Percentiles rank a stretch among this genome's conserved stretches.
phyloP scores from a whole-genome alignment of 139 green algal species.

The Chlorella sp. region DNA sequence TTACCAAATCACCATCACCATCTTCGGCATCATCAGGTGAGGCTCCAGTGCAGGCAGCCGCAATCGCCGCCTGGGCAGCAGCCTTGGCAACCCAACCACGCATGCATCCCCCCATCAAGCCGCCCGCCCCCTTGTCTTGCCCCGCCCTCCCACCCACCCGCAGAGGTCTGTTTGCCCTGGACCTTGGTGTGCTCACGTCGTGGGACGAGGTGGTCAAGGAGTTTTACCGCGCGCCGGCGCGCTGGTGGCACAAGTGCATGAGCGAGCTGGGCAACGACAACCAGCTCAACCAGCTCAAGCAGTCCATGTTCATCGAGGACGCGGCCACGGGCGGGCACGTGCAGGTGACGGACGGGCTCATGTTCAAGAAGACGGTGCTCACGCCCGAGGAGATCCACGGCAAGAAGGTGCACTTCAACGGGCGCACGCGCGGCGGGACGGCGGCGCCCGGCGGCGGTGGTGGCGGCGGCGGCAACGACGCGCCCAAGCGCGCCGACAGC shows the following conservation, averaged over 20 bases:
- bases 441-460: no score
- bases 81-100: no score
- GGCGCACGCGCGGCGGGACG: no score
- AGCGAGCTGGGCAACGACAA: constrained; percentile 32
- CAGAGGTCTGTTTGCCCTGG: constrained; percentile 37
- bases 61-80: no score
- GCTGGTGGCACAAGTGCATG: constrained; percentile 39
- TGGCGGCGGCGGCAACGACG: neutral
- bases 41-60: no score
- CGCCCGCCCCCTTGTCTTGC: no score
- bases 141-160: neutral
- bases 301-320: constrained; percentile 23
- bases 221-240: constrained; percentile 29
- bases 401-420: constrained; percentile 14
- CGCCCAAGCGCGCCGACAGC: neutral
- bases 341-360: constrained; percentile 28
- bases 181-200: constrained; percentile 35
- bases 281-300: constrained; percentile 29
- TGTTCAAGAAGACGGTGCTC: constrained; percentile 43
- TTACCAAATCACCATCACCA: constrained; percentile 30
- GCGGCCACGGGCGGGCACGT: constrained; percentile 7
- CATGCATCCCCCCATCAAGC: no score
- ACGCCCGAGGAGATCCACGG: constrained; percentile 38
- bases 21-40: constrained; percentile 19
- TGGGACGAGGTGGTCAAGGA: constrained; percentile 40